Percentiles rank a stretch among this genome's conserved stretches.
phyloP scores from a whole-genome alignment of 192 early-diverging fungal genomes.

The Backusella luteola region DNA sequence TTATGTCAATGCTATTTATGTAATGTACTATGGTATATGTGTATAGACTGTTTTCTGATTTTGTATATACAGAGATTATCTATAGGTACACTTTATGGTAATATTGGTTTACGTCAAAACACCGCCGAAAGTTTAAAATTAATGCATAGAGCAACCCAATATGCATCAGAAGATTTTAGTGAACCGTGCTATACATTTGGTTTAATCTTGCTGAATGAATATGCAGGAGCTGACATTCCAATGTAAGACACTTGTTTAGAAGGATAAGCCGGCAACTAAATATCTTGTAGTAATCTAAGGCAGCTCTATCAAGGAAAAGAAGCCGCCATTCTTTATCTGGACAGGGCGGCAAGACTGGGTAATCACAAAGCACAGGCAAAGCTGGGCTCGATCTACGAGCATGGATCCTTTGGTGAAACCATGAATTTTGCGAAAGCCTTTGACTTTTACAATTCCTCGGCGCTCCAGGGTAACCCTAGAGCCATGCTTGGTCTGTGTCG shows the following conservation, averaged over 20 bases:
- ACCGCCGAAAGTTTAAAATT: constrained; percentile 77
- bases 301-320: constrained; percentile 24
- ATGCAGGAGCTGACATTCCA: constrained; percentile 49
- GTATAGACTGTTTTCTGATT: neutral
- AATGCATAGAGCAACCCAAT: constrained; percentile 71
- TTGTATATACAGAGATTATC: constrained; percentile 62
- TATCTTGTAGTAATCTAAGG: neutral
- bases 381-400: constrained; percentile 80
- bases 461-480: constrained; percentile 71
- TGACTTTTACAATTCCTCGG: constrained; percentile 77
- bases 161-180: constrained; percentile 69
- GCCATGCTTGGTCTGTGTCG: constrained; percentile 88
- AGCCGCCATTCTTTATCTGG: constrained; percentile 72
- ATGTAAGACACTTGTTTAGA: neutral
- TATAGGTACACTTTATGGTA: constrained; percentile 70
- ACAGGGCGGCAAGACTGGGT: constrained; percentile 74
- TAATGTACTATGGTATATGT: constrained; percentile 11
- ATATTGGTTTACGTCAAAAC: constrained; percentile 62
- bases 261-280: no score
- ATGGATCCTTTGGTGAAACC: constrained; percentile 63
- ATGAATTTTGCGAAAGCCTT: constrained; percentile 68
- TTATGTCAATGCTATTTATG: constrained; percentile 62
- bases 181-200: constrained; percentile 78
- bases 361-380: constrained; percentile 70
- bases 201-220: constrained; percentile 73